A percentile compares a stretch with the other conserved stretches of the same genome.
phyloP scores from a whole-genome alignment of 2,329 filamentous ascomycete genomes.

The Xylaria sp. region DNA sequence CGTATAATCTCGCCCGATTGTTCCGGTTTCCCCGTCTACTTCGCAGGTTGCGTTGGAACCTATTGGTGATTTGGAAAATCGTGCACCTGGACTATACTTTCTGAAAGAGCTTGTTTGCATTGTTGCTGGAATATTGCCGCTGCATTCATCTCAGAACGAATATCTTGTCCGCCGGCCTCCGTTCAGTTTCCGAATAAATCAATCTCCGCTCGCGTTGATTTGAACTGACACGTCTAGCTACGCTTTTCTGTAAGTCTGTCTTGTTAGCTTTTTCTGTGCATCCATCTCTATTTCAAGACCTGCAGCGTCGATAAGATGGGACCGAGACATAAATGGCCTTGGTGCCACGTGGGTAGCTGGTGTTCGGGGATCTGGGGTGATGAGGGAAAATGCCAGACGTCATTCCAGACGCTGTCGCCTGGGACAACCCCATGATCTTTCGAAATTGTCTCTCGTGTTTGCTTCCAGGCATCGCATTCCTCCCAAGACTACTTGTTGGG shows the following conservation, averaged over 20 bases:
- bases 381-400: conserved; percentile 39
- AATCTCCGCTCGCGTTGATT: neutral
- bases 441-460: conserved; percentile 41
- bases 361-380: conserved; percentile 26
- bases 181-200: conserved; percentile 1
- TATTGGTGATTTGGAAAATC: conserved; percentile 6
- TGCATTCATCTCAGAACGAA: conserved; percentile 40
- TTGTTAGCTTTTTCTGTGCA: neutral
- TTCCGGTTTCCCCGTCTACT: conserved; percentile 8
- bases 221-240: neutral
- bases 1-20: conserved; percentile 11
- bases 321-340: conserved; percentile 33
- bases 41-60: conserved; percentile 7
- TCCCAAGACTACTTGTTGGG: conserved; percentile 17
- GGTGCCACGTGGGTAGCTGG: conserved; percentile 41
- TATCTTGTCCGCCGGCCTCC: conserved; percentile 3
- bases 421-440: conserved; percentile 47
- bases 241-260: conserved; percentile 26
- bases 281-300: conserved; percentile 19
- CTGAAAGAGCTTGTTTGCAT: conserved; percentile 44
- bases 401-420: conserved; percentile 49
- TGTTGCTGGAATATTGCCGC: conserved; percentile 58
- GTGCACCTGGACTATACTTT: conserved; percentile 20
- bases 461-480: conserved; percentile 42
- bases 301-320: conserved; percentile 19